Evolutionary conservation across 345 rosid species (phyloP).

Genomic region (Lepidium aucheri): DNA sequence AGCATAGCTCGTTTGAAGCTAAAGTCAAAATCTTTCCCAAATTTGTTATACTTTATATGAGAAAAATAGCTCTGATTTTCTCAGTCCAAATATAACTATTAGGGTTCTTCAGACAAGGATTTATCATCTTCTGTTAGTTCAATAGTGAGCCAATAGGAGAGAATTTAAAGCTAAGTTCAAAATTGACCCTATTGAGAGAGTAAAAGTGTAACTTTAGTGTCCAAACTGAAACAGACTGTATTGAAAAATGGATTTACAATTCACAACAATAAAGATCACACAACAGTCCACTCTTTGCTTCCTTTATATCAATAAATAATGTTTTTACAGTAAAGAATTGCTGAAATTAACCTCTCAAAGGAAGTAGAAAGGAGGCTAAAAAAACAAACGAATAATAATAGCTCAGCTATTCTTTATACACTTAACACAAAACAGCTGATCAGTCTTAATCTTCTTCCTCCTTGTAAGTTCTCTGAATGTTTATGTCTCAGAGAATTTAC

Average conservation of each 20-base stretch:
- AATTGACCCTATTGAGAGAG: neutral
- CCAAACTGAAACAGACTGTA: neutral
- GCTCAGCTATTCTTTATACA: conserved; percentile 73
- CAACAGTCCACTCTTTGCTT: conserved; percentile 26
- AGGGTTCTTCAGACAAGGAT: conserved; percentile 12
- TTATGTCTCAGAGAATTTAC: conserved; percentile 1
- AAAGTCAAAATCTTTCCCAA: conserved; percentile 13
- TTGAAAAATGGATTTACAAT: neutral
- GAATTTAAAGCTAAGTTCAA: neutral
- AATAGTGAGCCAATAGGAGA: conserved; percentile 9
- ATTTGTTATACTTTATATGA: conserved; percentile 3
- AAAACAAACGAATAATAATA: conserved; percentile 31
- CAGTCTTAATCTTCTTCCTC: conserved; percentile 14
- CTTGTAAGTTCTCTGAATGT: conserved; percentile 23
- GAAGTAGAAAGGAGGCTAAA: neutral
- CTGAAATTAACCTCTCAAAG: conserved; percentile 23
- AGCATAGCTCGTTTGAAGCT: conserved; percentile 17
- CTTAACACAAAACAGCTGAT: conserved; percentile 67
- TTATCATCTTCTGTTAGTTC: conserved; percentile 23
- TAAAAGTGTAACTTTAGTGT: neutral
- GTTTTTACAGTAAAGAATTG: conserved; percentile 34
- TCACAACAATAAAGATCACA: neutral
- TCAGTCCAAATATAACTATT: conserved; percentile 14
- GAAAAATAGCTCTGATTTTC: neutral
- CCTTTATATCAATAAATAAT: conserved; percentile 36